Evolutionary conservation across 2,329 filamentous ascomycete genomes (phyloP).

Genomic region (Xylaria arbuscula): DNA sequence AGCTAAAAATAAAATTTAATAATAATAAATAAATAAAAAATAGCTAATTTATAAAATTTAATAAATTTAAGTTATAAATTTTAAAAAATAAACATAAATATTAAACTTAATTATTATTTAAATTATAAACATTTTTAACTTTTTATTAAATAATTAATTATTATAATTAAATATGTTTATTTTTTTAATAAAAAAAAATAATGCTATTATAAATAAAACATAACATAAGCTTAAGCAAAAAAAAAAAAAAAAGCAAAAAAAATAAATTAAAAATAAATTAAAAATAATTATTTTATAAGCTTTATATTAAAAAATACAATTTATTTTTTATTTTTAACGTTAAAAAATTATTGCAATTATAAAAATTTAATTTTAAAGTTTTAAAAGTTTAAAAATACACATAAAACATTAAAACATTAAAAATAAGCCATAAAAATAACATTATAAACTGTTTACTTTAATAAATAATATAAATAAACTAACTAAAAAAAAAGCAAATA

Average conservation of each 20-base stretch:
- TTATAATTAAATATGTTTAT: slow-evolving; percentile 8
- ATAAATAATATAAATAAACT: no score
- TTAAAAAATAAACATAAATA: slow-evolving; percentile 12
- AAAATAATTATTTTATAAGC: slow-evolving; percentile 6
- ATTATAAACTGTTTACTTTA: no score
- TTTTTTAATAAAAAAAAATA: slow-evolving; percentile 14
- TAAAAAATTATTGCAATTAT: no score
- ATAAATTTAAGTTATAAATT: background rate
- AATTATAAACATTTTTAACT: background rate
- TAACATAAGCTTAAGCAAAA: no score
- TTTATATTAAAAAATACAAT: background rate
- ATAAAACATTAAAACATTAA: no score
- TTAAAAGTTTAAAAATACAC: no score
- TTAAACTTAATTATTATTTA: slow-evolving; percentile 1
- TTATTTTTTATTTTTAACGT: no score
- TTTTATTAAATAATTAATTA: slow-evolving; percentile 6
- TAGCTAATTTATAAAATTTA: slow-evolving; percentile 4
- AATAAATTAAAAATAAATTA: slow-evolving; percentile 6
- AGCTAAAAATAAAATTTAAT: background rate
- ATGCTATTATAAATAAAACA: no score
- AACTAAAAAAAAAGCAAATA: no score
- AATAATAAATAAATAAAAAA: slow-evolving; percentile 9
- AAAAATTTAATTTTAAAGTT: no score
- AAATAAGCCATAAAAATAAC: no score
- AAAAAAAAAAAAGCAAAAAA: slow-evolving; percentile 1